Base-by-base conservation (phyloP, 2,329 filamentous ascomycete genomes). In the Arachnopeziza araneosa region DNA sequence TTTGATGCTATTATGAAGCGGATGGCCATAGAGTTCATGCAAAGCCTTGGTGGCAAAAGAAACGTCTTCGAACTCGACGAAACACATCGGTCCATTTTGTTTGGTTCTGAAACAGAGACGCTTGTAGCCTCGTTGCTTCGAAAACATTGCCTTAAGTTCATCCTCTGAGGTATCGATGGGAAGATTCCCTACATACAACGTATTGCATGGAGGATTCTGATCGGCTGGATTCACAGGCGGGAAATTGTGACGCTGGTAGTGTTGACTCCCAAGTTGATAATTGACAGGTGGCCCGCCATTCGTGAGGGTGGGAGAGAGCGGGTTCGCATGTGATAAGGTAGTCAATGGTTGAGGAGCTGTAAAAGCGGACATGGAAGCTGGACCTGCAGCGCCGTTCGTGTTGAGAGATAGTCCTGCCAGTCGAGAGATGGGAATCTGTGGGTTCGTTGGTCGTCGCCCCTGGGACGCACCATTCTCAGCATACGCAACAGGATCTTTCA, bases 171-270 rank as follows among this genome's bases (percentile, higher is more conserved):
- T 96, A 71, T 96, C 90, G 59, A 93, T 85, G 0, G 93, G 95
- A 51, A 99, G 79, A 70, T 99, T 98, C n/a, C 95, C 93, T 22
- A 99, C 93, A 70, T 99, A 98, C 7, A 99, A 81, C 0, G 95
- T 99, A 72, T 99, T 98, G 81, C 95, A 98, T 0, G 95, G 95
- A 1, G 93, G 93, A 68, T 98, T 97, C 75, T 97, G 90, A 71
- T 99, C 93, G 14, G 93, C 93, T 0, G 93, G 93, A 67, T 98
- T 98, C 62, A 91, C 90, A 0, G 93, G 89, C 17, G 93, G 93
- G 63, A 91, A 90, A 62, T 87, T 88, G 64, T 85, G 84, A 69
- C 79, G 82, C 64, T 77, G 80, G 66, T 83, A 89, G 61, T 84
- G 80, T 65, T 81, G 77, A 57, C 77, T 80, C 48, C 79, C 78